Percentiles rank a stretch among this genome's conserved stretches.
phyloP scores from a whole-genome alignment of 2,329 filamentous ascomycete genomes.

The Cercospora zeina region DNA sequence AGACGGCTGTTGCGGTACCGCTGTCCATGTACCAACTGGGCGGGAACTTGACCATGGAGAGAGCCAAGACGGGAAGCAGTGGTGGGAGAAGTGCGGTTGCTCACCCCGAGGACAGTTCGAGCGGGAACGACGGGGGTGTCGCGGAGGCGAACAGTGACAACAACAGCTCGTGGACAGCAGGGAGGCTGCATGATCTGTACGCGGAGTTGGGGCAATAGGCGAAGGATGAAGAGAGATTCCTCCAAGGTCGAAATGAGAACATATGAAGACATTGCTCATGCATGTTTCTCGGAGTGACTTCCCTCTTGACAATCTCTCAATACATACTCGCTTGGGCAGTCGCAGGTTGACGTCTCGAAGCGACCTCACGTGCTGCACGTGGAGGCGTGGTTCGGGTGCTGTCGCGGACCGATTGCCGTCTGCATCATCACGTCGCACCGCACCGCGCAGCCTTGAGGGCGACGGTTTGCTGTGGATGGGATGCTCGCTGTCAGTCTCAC shows the following conservation, averaged over 20 bases:
- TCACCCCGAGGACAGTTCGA: neutral
- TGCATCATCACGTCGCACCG: too few relatives aligned
- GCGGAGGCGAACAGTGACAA: neutral
- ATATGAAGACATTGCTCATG: neutral
- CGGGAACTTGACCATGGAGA: neutral
- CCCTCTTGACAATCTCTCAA: too few relatives aligned
- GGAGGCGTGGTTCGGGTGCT: neutral
- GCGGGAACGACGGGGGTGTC: neutral
- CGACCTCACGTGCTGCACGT: neutral
- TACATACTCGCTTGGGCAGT: neutral
- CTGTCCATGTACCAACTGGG: neutral
- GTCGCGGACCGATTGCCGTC: neutral
- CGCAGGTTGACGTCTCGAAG: neutral
- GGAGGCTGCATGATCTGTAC: conserved; percentile 23
- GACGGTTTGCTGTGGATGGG: too few relatives aligned
- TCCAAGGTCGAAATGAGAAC: neutral
- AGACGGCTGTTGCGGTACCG: neutral
- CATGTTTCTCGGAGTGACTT: neutral
- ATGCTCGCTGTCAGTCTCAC: too few relatives aligned
- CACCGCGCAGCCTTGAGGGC: too few relatives aligned
- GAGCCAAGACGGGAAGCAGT: neutral
- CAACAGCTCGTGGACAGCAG: neutral
- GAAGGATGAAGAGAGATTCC: neutral
- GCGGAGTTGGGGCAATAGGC: conserved; percentile 20
- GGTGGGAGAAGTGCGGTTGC: neutral